Conservation (phyloP, 345 rosid genomes). For the Psidium friedrichsthalianum region DNA sequence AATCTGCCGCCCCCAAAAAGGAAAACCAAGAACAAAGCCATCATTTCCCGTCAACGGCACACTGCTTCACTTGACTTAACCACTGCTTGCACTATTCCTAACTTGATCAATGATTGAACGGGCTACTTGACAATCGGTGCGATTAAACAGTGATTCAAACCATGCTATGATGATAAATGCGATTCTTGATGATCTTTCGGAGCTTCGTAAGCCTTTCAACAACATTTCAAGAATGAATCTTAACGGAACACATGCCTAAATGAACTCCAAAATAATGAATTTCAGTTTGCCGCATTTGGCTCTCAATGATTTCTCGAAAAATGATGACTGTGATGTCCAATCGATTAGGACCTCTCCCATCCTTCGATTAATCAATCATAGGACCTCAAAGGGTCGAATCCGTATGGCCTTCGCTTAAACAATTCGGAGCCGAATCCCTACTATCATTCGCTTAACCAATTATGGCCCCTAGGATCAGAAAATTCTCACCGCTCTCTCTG, state of each 20-base stretch:
- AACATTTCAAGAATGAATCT: neutral
- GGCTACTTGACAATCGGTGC: neutral
- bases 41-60: neutral
- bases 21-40: neutral
- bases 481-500: neutral
- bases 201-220: neutral
- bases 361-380: neutral
- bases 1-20: neutral
- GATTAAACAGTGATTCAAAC: no score
- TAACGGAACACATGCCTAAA: fast-evolving
- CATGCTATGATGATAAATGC: neutral
- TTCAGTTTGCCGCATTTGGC: neutral
- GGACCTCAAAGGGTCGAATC: neutral
- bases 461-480: neutral
- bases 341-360: neutral
- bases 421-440: neutral
- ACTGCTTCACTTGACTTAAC: neutral
- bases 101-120: neutral
- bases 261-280: neutral
- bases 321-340: no score
- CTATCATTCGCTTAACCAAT: no score
- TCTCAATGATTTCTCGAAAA: neutral
- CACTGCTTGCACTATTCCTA: neutral
- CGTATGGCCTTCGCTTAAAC: neutral
- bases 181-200: fast-evolving